Percentiles rank a stretch among this genome's conserved stretches.
Conservation (phyloP, 768 basidiomycete species). For the Mycena galopus region DNA sequence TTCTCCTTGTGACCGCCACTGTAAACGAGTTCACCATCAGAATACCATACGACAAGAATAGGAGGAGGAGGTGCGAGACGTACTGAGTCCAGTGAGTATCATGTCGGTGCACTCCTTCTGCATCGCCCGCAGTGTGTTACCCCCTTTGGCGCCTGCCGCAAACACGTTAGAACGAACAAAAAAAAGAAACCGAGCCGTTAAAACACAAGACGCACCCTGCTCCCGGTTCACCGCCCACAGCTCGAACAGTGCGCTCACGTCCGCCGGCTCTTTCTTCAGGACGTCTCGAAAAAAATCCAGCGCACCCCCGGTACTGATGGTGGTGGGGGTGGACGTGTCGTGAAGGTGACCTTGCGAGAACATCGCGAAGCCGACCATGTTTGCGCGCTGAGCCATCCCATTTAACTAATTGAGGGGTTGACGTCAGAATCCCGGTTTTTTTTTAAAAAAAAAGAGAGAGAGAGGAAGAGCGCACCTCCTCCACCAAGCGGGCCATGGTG, state of each 20-base stretch:
- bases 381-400: neutral
- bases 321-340: neutral
- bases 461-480: neutral
- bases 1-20: neutral
- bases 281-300: neutral
- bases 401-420: neutral
- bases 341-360: constrained; percentile 1
- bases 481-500: neutral
- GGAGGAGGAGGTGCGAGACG: neutral
- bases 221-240: neutral
- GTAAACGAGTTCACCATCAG: neutral
- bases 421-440: too few species aligned
- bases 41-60: neutral
- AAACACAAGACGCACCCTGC: neutral
- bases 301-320: neutral
- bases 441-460: too few species aligned
- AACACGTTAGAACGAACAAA: neutral
- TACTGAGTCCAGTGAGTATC: neutral
- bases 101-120: constrained; percentile 8
- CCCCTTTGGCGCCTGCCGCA: neutral
- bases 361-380: constrained; percentile 10
- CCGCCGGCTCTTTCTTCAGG: neutral
- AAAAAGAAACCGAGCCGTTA: too few species aligned
- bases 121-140: neutral
- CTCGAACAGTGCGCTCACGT: neutral